Evolutionary conservation across 306 rosid species (phyloP).

Genomic region (Glycine soja): DNA sequence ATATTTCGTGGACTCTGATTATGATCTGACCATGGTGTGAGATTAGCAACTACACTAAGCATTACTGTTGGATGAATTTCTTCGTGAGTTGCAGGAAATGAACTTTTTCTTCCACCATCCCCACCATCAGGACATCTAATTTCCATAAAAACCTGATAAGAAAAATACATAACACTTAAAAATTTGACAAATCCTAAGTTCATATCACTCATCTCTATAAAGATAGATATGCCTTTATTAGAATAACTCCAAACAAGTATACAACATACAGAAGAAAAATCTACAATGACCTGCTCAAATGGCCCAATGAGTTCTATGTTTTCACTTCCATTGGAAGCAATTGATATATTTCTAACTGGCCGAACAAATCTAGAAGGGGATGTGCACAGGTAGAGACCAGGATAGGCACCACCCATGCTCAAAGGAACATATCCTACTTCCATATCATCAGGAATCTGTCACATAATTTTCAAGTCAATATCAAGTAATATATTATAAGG

Average conservation of each 20-base stretch:
- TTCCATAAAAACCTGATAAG: conserved; percentile 87
- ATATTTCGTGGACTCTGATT: conserved; percentile 98
- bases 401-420: conserved; percentile 91
- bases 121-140: conserved; percentile 94
- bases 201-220: conserved; percentile 8
- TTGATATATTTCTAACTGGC: conserved; percentile 82
- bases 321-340: conserved; percentile 61
- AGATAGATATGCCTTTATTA: background rate
- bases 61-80: conserved; percentile 97
- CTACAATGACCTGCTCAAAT: conserved; percentile 82
- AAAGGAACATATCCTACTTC: conserved; percentile 96
- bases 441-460: conserved; percentile 86
- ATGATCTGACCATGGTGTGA: conserved; percentile 98
- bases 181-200: conserved; percentile 12
- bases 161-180: conserved; percentile 2
- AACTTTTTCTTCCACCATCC: conserved; percentile 86
- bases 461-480: conserved; percentile 41
- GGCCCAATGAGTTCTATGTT: conserved; percentile 90
- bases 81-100: conserved; percentile 92
- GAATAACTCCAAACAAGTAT: background rate
- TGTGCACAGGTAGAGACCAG: conserved; percentile 85
- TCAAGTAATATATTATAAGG: conserved; percentile 25
- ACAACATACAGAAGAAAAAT: conserved; percentile 3
- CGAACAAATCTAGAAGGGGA: conserved; percentile 87
- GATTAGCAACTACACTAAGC: conserved; percentile 96